A percentile compares a stretch with the other conserved stretches of the same genome.
Evolutionary conservation across 257 asterid genomes (phyloP).

Genomic region (Gentiana macrophylla): DNA sequence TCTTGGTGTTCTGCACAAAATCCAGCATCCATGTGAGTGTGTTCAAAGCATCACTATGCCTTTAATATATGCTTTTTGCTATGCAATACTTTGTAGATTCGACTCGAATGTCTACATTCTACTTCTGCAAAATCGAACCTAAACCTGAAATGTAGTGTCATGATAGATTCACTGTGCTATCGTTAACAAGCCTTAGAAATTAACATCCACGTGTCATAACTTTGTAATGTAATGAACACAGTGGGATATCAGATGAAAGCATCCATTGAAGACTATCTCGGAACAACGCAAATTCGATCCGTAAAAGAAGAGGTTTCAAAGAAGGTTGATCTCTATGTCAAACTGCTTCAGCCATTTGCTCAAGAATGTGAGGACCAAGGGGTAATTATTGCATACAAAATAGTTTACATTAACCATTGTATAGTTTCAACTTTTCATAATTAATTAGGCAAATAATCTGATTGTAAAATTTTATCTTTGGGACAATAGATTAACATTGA

Average conservation of each 20-base stretch:
- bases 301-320: constrained; percentile 52
- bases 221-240: constrained; percentile 7
- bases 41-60: too few species aligned
- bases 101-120: too few species aligned
- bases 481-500: constrained; percentile 52
- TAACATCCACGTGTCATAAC: not conserved
- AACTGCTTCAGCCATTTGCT: constrained; percentile 41
- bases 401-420: not conserved
- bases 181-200: too few species aligned
- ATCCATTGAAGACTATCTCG: constrained; percentile 34
- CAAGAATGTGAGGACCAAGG: constrained; percentile 48
- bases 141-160: too few species aligned
- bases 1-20: constrained; percentile 50
- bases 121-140: too few species aligned
- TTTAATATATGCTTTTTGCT: too few species aligned
- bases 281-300: constrained; percentile 45
- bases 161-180: too few species aligned
- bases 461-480: constrained; percentile 3
- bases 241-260: constrained; percentile 70
- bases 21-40: constrained; percentile 55
- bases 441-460: too few species aligned
- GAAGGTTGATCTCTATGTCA: constrained; percentile 36
- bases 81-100: too few species aligned
- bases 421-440: not conserved
- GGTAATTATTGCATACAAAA: constrained; percentile 25